These are phyloP conservation scores for Beauveria medogensis DNA, from an alignment of 2,329 filamentous ascomycete species.

Conservation along the genomic window DNA sequence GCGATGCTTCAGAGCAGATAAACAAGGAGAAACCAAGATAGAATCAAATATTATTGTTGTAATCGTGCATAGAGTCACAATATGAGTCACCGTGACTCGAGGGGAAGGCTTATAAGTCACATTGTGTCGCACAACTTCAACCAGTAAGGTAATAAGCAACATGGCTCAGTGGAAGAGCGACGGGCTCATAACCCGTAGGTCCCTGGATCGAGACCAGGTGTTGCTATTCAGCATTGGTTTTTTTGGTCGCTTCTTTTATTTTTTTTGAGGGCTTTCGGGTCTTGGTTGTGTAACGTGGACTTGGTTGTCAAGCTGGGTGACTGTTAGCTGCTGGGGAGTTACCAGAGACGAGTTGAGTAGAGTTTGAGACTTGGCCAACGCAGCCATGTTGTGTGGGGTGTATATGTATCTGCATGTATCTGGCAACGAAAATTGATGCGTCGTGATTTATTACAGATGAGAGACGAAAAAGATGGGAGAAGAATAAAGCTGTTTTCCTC, in stretches of 20 bases:
- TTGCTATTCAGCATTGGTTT: constrained; percentile 1
- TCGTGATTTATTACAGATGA: no score
- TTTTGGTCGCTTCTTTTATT: not conserved
- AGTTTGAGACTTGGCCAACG: no score
- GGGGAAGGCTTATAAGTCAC: not conserved
- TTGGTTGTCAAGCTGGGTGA: no score
- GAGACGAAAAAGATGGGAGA: no score
- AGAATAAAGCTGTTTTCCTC: no score
- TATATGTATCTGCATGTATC: no score
- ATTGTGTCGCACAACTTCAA: not conserved
- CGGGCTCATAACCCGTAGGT: constrained; percentile 12
- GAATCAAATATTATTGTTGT: not conserved
- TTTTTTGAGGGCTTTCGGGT: not conserved
- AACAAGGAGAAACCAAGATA: not conserved
- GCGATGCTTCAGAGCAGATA: not conserved
- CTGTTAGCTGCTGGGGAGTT: no score
- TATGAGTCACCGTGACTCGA: not conserved
- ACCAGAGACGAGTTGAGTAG: no score
- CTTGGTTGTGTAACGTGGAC: not conserved
- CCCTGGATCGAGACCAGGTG: constrained; percentile 13
- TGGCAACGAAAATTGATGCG: no score
- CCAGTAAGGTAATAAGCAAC: constrained; percentile 2
- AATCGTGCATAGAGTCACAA: not conserved
- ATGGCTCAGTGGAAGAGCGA: constrained; percentile 13
- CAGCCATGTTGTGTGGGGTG: no score